Percentiles rank a stretch among this genome's conserved stretches.
Evolutionary conservation across 1,284 basidiomycete genomes (phyloP).

Genomic region (Ustilago trichophora): DNA sequence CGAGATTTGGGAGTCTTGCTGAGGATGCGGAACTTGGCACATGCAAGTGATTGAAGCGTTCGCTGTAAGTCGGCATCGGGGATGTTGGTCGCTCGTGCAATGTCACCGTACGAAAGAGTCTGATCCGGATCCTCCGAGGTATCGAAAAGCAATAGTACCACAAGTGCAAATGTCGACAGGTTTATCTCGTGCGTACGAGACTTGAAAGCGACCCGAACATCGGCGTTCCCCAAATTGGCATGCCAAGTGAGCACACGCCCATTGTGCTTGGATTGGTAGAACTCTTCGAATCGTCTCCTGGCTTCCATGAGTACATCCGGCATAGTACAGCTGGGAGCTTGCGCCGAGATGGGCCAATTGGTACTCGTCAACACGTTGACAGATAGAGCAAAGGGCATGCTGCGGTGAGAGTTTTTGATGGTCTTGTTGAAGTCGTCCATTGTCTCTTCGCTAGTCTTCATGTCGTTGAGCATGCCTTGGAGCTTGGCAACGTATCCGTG

Average conservation of each 20-base stretch:
- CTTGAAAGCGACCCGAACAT: slow-evolving; percentile 86
- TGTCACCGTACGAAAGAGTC: slow-evolving; percentile 40
- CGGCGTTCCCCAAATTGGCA: slow-evolving; percentile 87
- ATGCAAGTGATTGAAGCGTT: slow-evolving; percentile 93
- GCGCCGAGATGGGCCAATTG: slow-evolving; percentile 62
- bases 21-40: slow-evolving; percentile 93
- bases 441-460: slow-evolving; percentile 86
- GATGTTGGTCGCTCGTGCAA: slow-evolving; percentile 69
- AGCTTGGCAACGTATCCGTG: slow-evolving; percentile 97
- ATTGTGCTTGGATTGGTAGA: slow-evolving; percentile 87
- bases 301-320: slow-evolving; percentile 49
- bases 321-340: slow-evolving; percentile 49
- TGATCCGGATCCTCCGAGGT: slow-evolving; percentile 61
- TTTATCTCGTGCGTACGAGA: slow-evolving; percentile 85
- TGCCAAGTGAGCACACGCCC: slow-evolving; percentile 94
- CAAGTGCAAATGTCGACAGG: slow-evolving; percentile 87
- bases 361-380: slow-evolving; percentile 65
- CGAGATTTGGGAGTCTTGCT: slow-evolving; percentile 89
- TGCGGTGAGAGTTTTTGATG: slow-evolving; percentile 71
- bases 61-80: slow-evolving; percentile 83
- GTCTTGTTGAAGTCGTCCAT: slow-evolving; percentile 79
- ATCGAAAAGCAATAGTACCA: slow-evolving; percentile 90
- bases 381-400: slow-evolving; percentile 79
- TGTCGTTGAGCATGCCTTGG: slow-evolving; percentile 99
- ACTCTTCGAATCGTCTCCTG: slow-evolving; percentile 80